These are phyloP conservation scores for Candida tibetensis DNA, from an alignment of 805 yeast species.

Conservation along the genomic window DNA sequence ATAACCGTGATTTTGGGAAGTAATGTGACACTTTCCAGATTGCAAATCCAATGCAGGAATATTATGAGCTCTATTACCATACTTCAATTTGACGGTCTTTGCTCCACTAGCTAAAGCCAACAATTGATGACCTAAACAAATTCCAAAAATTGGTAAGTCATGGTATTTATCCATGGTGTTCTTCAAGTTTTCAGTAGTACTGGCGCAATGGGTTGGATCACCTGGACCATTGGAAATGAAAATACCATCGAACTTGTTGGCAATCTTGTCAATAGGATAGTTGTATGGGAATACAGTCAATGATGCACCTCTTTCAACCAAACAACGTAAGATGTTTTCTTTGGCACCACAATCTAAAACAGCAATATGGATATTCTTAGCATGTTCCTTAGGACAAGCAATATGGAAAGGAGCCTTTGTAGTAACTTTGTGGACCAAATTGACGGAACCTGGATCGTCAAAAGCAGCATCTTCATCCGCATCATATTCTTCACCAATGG, in stretches of 20 bases:
- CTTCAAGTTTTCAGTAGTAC: slow-evolving; percentile 72
- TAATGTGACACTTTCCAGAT: slow-evolving; percentile 94
- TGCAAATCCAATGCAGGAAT: slow-evolving; percentile 90
- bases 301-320: slow-evolving; percentile 93
- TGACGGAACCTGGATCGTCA: slow-evolving; percentile 84
- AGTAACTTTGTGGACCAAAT: slow-evolving; percentile 89
- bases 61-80: slow-evolving; percentile 98
- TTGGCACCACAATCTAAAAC: slow-evolving; percentile 98
- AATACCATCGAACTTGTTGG: slow-evolving; percentile 89
- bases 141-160: slow-evolving; percentile 91
- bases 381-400: slow-evolving; percentile 54
- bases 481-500: slow-evolving; percentile 87
- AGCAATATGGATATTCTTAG: slow-evolving; percentile 71
- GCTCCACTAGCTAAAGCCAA: slow-evolving; percentile 95
- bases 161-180: slow-evolving; percentile 61
- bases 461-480: slow-evolving; percentile 90
- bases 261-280: slow-evolving; percentile 88
- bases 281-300: slow-evolving; percentile 96
- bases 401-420: slow-evolving; percentile 95
- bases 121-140: slow-evolving; percentile 96
- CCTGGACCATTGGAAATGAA: slow-evolving; percentile 97
- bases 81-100: slow-evolving; percentile 85
- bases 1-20: slow-evolving; percentile 98
- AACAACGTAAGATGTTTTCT: slow-evolving; percentile 92
- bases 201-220: slow-evolving; percentile 87